Evolutionary conservation across 2,329 filamentous ascomycete genomes (phyloP).

Genomic region (Chaetomiaceae sp.): DNA sequence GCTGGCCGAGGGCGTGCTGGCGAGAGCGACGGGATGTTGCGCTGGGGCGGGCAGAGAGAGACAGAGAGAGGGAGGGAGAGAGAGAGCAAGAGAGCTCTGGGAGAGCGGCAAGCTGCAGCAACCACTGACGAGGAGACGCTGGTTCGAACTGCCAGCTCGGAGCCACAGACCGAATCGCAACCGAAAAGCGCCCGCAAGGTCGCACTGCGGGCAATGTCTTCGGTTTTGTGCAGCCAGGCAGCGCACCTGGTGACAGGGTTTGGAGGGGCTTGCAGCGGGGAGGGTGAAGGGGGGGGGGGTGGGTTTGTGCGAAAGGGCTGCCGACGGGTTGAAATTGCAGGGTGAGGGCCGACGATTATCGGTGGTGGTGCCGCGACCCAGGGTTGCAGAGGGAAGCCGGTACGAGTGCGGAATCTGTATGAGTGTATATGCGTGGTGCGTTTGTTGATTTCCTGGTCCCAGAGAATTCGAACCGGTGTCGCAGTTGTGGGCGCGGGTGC

Average conservation of each 20-base stretch:
- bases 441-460: no score
- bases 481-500: no score
- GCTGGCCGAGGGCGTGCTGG: no score
- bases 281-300: background rate
- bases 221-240: slow-evolving; percentile 23
- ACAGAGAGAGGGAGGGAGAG: slow-evolving; percentile 16
- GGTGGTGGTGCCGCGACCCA: slow-evolving; percentile 5
- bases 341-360: slow-evolving; percentile 5
- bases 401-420: no score
- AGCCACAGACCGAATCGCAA: slow-evolving; percentile 14
- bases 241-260: slow-evolving; percentile 10
- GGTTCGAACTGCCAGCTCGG: slow-evolving; percentile 7
- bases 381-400: background rate
- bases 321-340: slow-evolving; percentile 4
- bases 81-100: slow-evolving; percentile 8
- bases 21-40: no score
- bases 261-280: slow-evolving; percentile 9
- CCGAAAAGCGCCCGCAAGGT: slow-evolving; percentile 19
- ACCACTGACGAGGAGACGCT: background rate
- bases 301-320: no score
- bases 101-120: slow-evolving; percentile 22
- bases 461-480: no score
- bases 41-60: slow-evolving; percentile 20
- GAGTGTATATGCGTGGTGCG: no score
- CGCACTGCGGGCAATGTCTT: slow-evolving; percentile 22